phyloP scores from a whole-genome alignment of 495 filamentous ascomycete species.

The Jackrogersella multiformis region DNA sequence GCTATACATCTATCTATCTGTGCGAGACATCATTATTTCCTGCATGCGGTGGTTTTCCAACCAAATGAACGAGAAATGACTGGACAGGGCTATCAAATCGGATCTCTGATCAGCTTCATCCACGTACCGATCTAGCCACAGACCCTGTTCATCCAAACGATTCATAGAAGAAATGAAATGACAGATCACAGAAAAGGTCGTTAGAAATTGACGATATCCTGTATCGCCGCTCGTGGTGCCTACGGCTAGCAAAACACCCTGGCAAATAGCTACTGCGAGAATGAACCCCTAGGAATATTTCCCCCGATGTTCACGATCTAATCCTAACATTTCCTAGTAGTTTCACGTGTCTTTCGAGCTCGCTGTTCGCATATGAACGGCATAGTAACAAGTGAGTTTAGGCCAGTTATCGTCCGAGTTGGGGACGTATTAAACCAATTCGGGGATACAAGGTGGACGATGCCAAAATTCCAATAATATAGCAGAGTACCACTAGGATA shows the following conservation, averaged over 20 bases:
- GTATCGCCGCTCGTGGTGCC: slow-evolving; percentile 2
- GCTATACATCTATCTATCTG: slow-evolving; percentile 18
- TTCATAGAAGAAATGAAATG: slow-evolving; percentile 20
- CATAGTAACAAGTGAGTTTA: background rate
- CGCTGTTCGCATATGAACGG: slow-evolving; percentile 23
- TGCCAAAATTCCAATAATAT: slow-evolving; percentile 15
- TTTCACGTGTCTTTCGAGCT: slow-evolving; percentile 15
- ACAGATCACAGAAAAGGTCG: slow-evolving; percentile 26
- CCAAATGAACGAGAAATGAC: slow-evolving; percentile 19
- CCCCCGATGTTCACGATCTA: slow-evolving; percentile 12
- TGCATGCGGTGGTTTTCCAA: slow-evolving; percentile 34
- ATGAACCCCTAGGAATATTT: background rate
- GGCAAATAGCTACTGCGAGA: background rate
- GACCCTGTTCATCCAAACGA: slow-evolving; percentile 22
- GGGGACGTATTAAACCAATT: background rate
- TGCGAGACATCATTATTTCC: slow-evolving; percentile 35
- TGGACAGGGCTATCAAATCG: slow-evolving; percentile 25
- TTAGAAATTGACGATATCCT: slow-evolving; percentile 21
- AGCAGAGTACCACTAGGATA: slow-evolving; percentile 17
- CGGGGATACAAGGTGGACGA: slow-evolving; percentile 9
- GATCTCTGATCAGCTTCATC: slow-evolving; percentile 23
- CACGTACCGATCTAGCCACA: slow-evolving; percentile 26
- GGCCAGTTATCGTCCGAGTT: slow-evolving; percentile 4
- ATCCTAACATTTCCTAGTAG: background rate
- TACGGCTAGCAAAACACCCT: background rate